phyloP scores from a whole-genome alignment of 306 rosid genomes.

The Begonia loranthoides region DNA sequence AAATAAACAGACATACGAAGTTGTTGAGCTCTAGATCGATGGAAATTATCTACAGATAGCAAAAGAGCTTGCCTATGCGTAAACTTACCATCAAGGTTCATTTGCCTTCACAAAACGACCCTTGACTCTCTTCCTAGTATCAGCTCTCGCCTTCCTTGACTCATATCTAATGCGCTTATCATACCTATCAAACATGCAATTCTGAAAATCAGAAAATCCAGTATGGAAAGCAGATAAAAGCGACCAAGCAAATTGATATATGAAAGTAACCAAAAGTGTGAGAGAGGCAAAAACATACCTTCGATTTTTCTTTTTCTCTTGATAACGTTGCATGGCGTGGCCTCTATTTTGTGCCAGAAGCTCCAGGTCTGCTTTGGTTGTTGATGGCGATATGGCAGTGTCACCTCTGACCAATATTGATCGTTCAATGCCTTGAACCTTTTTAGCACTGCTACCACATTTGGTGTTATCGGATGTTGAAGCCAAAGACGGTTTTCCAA shows the following conservation, averaged over 20 bases:
- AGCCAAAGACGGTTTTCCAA: conserved; percentile 18
- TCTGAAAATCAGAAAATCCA: background rate
- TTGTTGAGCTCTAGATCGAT: too few relatives aligned
- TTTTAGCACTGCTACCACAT: conserved; percentile 15
- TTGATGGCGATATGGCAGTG: conserved; percentile 17
- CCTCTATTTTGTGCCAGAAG: conserved; percentile 48
- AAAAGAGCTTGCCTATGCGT: too few relatives aligned
- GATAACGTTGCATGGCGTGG: conserved; percentile 65
- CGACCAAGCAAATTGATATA: too few relatives aligned
- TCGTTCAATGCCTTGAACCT: conserved; percentile 16
- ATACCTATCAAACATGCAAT: conserved; percentile 19
- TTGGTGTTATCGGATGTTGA: conserved; percentile 13
- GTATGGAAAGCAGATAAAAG: too few relatives aligned
- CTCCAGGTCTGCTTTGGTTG: conserved; percentile 29
- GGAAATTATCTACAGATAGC: too few relatives aligned
- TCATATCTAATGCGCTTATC: conserved; percentile 61
- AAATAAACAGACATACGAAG: too few relatives aligned
- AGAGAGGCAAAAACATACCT: conserved; percentile 19
- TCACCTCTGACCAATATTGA: conserved; percentile 24
- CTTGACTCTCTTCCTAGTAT: conserved; percentile 54
- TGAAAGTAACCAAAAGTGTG: background rate
- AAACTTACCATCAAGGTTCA: conserved; percentile 6
- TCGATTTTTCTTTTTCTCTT: conserved; percentile 59
- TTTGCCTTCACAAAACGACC: conserved; percentile 58
- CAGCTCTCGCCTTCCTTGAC: conserved; percentile 66